Evolutionary conservation across 495 filamentous ascomycete genomes (phyloP).

Genomic region (Daldinia childiae): DNA sequence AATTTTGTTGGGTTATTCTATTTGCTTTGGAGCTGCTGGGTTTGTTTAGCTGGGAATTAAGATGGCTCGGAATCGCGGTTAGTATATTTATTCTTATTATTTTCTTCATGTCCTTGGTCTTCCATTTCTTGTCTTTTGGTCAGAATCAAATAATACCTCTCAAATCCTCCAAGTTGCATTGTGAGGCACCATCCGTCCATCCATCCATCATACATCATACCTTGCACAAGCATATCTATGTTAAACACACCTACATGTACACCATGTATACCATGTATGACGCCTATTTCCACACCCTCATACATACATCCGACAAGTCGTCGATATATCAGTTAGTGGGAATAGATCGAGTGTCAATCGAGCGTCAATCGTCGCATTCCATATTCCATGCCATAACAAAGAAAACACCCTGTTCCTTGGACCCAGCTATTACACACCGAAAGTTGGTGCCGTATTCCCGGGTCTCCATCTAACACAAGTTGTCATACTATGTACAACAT

Average conservation of each 20-base stretch:
- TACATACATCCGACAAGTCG: conserved; percentile 9
- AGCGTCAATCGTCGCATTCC: conserved; percentile 18
- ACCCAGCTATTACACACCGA: conserved; percentile 27
- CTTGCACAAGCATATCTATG: conserved; percentile 38
- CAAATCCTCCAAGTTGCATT: conserved; percentile 18
- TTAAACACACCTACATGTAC: conserved; percentile 8
- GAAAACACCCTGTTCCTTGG: conserved; percentile 12
- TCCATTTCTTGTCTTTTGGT: conserved; percentile 1
- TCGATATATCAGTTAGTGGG: conserved; percentile 15
- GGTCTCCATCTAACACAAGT: conserved; percentile 11
- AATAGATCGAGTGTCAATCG: conserved; percentile 5
- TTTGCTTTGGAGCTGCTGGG: conserved; percentile 16
- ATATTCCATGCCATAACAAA: conserved; percentile 24
- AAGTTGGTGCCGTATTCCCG: conserved; percentile 34
- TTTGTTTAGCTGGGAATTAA: conserved; percentile 17
- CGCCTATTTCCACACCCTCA: conserved; percentile 10
- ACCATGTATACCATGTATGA: conserved; percentile 19
- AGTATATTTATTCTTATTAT: conserved; percentile 41
- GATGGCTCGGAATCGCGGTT: conserved; percentile 62
- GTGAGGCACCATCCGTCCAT: conserved; percentile 27
- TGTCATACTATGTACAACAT: background rate
- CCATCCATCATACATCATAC: conserved; percentile 21
- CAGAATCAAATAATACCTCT: background rate
- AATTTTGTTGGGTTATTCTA: conserved; percentile 3
- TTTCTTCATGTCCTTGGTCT: background rate